These are phyloP conservation scores for Scytalidium sp. DNA, from an alignment of 2,329 filamentous ascomycete genomes.

Conservation along the genomic window DNA sequence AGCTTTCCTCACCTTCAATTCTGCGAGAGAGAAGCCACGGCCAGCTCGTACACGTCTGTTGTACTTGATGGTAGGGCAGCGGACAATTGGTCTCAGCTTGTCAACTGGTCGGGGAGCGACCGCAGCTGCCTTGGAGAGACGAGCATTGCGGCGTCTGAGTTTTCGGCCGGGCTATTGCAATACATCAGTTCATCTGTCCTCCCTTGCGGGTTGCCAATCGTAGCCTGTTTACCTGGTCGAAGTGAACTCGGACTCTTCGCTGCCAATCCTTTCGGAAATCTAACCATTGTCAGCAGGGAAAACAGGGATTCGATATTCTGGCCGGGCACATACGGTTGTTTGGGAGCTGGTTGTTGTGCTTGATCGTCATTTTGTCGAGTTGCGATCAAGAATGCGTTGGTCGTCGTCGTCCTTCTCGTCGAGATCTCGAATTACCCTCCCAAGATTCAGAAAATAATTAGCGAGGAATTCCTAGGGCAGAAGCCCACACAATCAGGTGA, in stretches of 20 bases:
- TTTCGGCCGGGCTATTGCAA: conserved; percentile 84
- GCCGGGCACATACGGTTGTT: conserved; percentile 75
- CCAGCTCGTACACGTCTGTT: conserved; percentile 96
- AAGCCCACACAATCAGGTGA: background rate
- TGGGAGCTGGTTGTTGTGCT: conserved; percentile 98
- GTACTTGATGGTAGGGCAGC: conserved; percentile 94
- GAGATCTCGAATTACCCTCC: background rate
- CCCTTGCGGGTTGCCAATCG: conserved; percentile 14
- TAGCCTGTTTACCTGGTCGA: conserved; percentile 84
- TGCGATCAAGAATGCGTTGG: conserved; percentile 24
- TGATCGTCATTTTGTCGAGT: conserved; percentile 70
- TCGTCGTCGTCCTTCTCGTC: conserved; percentile 12
- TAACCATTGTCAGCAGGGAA: conserved; percentile 39
- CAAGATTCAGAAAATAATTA: background rate
- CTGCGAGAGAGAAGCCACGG: conserved; percentile 94
- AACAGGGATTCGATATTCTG: conserved; percentile 22
- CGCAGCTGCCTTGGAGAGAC: conserved; percentile 90
- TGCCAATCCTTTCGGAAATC: conserved; percentile 99
- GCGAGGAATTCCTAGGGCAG: background rate
- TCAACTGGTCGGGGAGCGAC: conserved; percentile 96
- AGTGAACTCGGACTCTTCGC: conserved; percentile 97
- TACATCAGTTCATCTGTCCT: conserved; percentile 23
- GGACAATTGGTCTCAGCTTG: conserved; percentile 92
- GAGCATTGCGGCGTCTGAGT: conserved; percentile 84
- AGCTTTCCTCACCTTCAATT: conserved; percentile 82